These are phyloP conservation scores for Lachnellula occidentalis DNA, from an alignment of 2,329 filamentous ascomycete species.

Conservation along the genomic window DNA sequence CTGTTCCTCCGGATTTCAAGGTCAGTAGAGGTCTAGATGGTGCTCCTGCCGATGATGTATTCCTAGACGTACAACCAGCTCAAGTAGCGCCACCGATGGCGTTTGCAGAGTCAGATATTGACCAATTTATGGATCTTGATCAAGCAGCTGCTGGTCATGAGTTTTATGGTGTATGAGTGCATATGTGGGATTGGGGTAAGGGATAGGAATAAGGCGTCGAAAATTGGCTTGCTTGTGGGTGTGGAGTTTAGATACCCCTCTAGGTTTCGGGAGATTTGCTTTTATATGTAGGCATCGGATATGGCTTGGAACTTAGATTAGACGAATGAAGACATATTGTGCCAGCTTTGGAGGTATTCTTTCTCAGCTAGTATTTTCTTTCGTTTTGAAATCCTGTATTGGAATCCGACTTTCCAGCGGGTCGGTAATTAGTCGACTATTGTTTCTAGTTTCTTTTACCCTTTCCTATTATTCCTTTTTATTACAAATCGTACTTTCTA, in stretches of 20 bases:
- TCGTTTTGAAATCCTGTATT: too few relatives aligned
- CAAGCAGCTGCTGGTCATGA: conserved; percentile 2
- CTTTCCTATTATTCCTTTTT: too few relatives aligned
- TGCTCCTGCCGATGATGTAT: conserved; percentile 21
- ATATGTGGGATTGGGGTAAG: conserved; percentile 1
- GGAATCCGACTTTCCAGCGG: too few relatives aligned
- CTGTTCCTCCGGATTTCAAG: conserved; percentile 31
- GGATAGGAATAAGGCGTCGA: not conserved
- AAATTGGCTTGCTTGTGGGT: not conserved
- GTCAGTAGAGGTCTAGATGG: conserved; percentile 32
- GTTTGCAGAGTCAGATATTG: conserved; percentile 11
- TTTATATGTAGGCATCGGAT: not conserved
- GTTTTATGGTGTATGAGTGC: not conserved
- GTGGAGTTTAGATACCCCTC: not conserved
- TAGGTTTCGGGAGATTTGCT: not conserved
- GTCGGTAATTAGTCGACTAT: too few relatives aligned
- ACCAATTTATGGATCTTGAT: conserved; percentile 17
- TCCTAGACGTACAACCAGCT: conserved; percentile 21
- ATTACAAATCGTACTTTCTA: too few relatives aligned
- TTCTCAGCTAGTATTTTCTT: too few relatives aligned
- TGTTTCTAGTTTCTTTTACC: too few relatives aligned
- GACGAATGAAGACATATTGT: not conserved
- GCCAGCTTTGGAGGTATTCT: conserved; percentile 22
- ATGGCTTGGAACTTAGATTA: not conserved
- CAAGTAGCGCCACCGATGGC: not conserved